Base-by-base conservation (phyloP, 345 rosid species). In the Aquilaria yunnanensis region DNA sequence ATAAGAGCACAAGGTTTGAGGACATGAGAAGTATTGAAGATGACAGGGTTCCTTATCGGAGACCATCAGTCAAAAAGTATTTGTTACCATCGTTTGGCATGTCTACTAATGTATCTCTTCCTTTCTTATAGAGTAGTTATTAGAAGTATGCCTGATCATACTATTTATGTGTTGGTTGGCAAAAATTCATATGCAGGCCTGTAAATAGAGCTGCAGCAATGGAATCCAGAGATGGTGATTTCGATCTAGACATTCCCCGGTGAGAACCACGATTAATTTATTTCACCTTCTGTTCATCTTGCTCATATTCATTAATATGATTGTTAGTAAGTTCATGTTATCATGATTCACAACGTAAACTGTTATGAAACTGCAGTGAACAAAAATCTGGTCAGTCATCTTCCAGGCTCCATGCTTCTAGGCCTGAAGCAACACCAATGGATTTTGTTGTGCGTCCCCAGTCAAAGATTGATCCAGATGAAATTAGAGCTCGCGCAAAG, bases 1-100 rank as follows among this genome's bases (percentile, higher is more conserved):
- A 88, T 65, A 90, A 94, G 91, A 90, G 97, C 65, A 94, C 99
- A 58, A 86, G 99, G 80, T 94, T 90, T 75, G 97, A 94, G 67
- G 97, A 90, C 74, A 86, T 90, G 97, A 83, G 94, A 74, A 77
- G 65, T 68, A 57, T 60, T 46, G 99, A 88, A 48, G 97, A 88
- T 67, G 97, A 88, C 51, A 81, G 95, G 65, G 79, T 67, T 63
- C 86, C 89, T 54, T 81, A 67, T 51, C 75, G 97, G 72, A 83
- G 96, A 73, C 91, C 96, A 51, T n/a, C 83, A 2, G 78, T 70
- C 62, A 90, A 90, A 76, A 90, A 84, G 99, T 90, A 83, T 48
- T 56, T 32, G 46, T 30, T 32, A 32, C 37, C 41, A 61, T 33
- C 2, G 4, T 32, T 61, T 60, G 9, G 3, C 30, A n/a, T 54